phyloP scores from a whole-genome alignment of 2,329 filamentous ascomycete genomes.

The Alternaria tenuissima region DNA sequence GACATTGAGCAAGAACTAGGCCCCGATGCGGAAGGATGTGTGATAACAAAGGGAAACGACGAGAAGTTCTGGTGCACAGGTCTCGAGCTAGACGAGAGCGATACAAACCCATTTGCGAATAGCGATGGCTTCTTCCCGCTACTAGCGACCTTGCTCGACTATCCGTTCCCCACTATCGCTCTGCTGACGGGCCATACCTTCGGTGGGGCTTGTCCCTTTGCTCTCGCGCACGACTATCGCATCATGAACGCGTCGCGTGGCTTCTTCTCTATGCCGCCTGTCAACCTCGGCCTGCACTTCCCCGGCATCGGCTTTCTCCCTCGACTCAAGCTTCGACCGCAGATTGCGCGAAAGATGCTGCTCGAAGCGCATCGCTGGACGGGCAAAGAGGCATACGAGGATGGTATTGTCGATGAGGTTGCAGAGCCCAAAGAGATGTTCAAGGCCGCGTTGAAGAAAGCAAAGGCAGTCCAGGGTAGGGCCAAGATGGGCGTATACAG shows the following conservation, averaged over 20 bases:
- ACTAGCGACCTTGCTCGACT: constrained; percentile 59
- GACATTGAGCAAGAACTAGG: constrained; percentile 58
- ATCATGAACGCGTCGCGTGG: constrained; percentile 49
- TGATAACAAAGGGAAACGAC: constrained; percentile 62
- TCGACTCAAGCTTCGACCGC: constrained; percentile 60
- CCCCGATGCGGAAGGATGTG: constrained; percentile 59
- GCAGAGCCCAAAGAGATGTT: constrained; percentile 59
- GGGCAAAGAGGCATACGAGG: constrained; percentile 58
- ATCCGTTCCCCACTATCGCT: constrained; percentile 59
- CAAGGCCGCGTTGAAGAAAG: constrained; percentile 57
- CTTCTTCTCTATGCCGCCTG: constrained; percentile 56
- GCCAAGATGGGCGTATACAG: constrained; percentile 61
- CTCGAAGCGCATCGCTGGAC: constrained; percentile 65
- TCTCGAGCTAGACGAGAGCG: constrained; percentile 57
- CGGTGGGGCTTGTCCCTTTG: constrained; percentile 59
- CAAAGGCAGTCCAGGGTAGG: constrained; percentile 53
- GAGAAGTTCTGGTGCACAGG: constrained; percentile 63
- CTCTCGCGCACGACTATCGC: constrained; percentile 59
- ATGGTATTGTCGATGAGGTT: constrained; percentile 64
- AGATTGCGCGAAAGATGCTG: constrained; percentile 64
- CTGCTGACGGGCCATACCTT: constrained; percentile 61
- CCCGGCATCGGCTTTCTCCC: constrained; percentile 63
- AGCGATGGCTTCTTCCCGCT: constrained; percentile 65
- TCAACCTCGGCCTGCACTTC: constrained; percentile 64
- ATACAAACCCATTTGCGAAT: constrained; percentile 63